Base-by-base conservation (phyloP, 2,329 filamentous ascomycete species). In the Fusarium sp. region DNA sequence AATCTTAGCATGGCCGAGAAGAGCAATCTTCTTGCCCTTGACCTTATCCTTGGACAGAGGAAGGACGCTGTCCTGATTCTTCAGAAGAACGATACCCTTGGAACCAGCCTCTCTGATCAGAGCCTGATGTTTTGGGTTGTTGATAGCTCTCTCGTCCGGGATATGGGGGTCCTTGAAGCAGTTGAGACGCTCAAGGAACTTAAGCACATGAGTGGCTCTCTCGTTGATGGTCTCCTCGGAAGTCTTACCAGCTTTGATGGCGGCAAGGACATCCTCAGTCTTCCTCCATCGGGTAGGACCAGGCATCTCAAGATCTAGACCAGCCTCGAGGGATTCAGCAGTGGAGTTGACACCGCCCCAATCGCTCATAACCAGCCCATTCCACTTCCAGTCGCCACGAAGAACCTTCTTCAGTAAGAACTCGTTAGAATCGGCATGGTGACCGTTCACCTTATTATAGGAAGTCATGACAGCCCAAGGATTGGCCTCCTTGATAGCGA, bases 31-130 rank as follows among this genome's bases (percentile, higher is more conserved):
- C 56, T 76, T 77, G 32, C 75, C 75, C 57, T 73, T 73, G 20
- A 76, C 56, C 57, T 72, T 73, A 1, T 74, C 72, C 32, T 67
- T 74, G 4, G 84, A 80, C 67, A 90, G 83, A 5, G 88, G 88
- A 17, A 91, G 78, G 14, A 89, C 75, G 5, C 77, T 77, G 6
- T 83, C 81, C 59, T 89, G 83, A 66, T 91, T 91, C 76, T 90
- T 91, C 48, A 91, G 76, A 12, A 91, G 78, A 1, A 88, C 89
- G 24, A 91, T 74, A 1, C 88, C 88, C 74, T 90, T 86, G 9
- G 73, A 70, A 15, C 73, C 73, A 32, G 71, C 73, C 45, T 75
- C 73, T 21, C 74, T 65, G n/a, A 75, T 75, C 10, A 75, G 52
- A 17, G 72, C 68, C 12, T 65, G 72, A 20, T 76, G 71, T 54